These are phyloP conservation scores for Tripidium arundinaceum DNA, from an alignment of 202 grass and related monocot species.

Conservation along the genomic window DNA sequence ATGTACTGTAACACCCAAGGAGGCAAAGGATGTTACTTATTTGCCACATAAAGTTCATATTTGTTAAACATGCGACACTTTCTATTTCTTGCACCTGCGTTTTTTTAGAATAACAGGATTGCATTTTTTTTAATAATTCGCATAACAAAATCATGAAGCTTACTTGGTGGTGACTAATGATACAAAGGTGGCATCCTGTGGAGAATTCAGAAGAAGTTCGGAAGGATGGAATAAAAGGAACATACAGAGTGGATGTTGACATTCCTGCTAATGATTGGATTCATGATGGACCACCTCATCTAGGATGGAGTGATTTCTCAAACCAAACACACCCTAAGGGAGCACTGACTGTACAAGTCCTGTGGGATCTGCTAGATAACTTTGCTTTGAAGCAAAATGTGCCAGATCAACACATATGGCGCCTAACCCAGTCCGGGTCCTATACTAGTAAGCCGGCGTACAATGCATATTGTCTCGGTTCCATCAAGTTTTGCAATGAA, in stretches of 20 bases:
- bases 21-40: background rate
- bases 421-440: background rate
- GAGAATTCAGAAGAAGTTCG: conserved; percentile 39
- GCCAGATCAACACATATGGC: background rate
- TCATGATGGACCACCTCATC: too few relatives aligned
- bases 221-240: conserved; percentile 61
- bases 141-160: conserved; percentile 35
- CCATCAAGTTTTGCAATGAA: background rate
- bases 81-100: conserved; percentile 9
- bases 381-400: background rate
- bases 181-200: conserved; percentile 85
- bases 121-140: background rate
- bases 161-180: conserved; percentile 60
- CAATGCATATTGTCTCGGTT: background rate
- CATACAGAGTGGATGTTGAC: conserved; percentile 76
- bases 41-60: background rate
- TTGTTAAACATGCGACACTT: background rate
- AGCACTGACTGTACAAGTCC: background rate
- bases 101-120: background rate
- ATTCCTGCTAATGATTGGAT: conserved; percentile 72
- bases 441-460: background rate
- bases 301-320: too few relatives aligned
- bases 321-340: too few relatives aligned
- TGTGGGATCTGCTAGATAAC: background rate
- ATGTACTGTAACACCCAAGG: background rate